phyloP scores from a whole-genome alignment of 1,139 yeast genomes.

The Blastobotrys ciferrii region DNA sequence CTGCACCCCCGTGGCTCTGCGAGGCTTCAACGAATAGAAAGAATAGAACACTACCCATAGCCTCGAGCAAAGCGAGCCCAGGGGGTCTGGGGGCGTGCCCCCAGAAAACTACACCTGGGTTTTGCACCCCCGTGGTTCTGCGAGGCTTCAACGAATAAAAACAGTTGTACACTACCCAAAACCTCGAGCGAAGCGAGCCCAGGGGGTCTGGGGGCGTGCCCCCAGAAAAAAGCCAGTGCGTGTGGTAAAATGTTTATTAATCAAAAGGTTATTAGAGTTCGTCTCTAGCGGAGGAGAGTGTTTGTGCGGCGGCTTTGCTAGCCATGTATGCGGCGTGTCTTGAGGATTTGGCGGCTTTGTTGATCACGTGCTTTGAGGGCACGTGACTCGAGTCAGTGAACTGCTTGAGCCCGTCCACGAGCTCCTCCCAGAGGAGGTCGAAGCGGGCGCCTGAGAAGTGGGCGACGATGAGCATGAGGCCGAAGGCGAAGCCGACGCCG shows the following conservation, averaged over 20 bases:
- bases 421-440: constrained; percentile 24
- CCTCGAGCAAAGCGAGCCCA: too few species aligned
- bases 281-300: not conserved
- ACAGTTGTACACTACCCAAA: too few species aligned
- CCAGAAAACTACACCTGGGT: too few species aligned
- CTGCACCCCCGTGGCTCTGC: too few species aligned
- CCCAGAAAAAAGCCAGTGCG: too few species aligned
- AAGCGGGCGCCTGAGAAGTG: constrained; percentile 33
- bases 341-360: not conserved
- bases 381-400: constrained; percentile 8
- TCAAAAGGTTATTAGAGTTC: not conserved
- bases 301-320: not conserved
- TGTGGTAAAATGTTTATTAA: not conserved
- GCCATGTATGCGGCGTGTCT: not conserved
- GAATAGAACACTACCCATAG: too few species aligned
- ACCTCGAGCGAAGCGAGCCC: too few species aligned
- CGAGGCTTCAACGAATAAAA: too few species aligned
- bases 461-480: constrained; percentile 30
- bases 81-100: too few species aligned
- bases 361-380: not conserved
- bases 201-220: too few species aligned
- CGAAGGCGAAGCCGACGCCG: constrained; percentile 24
- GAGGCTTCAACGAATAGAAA: too few species aligned
- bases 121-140: too few species aligned
- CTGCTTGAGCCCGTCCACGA: constrained; percentile 17